Conservation (phyloP, 2,329 filamentous ascomycete species). For the Penicillium digitatum region DNA sequence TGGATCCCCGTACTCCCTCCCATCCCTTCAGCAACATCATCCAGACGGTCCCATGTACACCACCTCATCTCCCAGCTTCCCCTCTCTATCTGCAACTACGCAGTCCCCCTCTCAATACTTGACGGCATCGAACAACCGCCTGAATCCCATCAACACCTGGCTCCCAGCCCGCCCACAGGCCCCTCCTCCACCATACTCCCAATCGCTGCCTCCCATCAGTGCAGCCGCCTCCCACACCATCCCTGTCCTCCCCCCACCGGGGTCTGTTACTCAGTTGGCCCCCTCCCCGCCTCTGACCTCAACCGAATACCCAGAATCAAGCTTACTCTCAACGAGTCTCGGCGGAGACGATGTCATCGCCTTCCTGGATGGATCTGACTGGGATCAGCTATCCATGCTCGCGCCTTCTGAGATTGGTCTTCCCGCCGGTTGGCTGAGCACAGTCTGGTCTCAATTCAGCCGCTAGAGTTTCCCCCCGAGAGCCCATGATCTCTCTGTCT, state of each 20-base stretch:
- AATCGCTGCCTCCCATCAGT: constrained; percentile 39
- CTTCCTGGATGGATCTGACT: constrained; percentile 37
- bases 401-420: constrained; percentile 31
- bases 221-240: constrained; percentile 30
- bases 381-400: constrained; percentile 27
- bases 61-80: constrained; percentile 33
- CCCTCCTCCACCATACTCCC: constrained; percentile 35
- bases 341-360: constrained; percentile 38
- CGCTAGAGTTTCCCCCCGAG: constrained; percentile 14
- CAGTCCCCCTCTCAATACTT: constrained; percentile 30
- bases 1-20: constrained; percentile 34
- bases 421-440: constrained; percentile 36
- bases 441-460: constrained; percentile 34
- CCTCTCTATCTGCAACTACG: constrained; percentile 28
- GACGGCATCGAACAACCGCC: constrained; percentile 29
- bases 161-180: constrained; percentile 30
- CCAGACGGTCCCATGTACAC: constrained; percentile 30
- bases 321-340: constrained; percentile 32
- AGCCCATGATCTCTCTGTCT: neutral
- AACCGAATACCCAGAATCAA: constrained; percentile 26
- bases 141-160: constrained; percentile 43
- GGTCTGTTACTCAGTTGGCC: constrained; percentile 29
- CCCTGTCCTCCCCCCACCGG: constrained; percentile 37
- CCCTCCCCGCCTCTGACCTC: constrained; percentile 32
- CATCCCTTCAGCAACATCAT: constrained; percentile 36